Conservation (phyloP, 202 grass and related monocot genomes). For the Bolboschoenoplectus hybrid region DNA sequence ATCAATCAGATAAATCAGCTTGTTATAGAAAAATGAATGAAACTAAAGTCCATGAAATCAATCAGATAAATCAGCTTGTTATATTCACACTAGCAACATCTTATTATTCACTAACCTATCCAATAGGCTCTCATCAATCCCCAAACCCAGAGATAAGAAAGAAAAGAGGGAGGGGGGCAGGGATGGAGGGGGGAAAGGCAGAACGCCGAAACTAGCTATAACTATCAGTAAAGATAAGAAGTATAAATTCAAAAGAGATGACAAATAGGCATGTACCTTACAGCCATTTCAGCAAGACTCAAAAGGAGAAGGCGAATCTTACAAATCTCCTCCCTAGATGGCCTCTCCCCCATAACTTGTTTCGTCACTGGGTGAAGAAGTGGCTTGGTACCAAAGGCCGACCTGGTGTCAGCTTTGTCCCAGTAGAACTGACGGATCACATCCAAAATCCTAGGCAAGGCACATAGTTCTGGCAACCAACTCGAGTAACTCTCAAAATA, state of each 20-base stretch:
- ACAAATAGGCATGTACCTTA: constrained; percentile 49
- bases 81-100: constrained; percentile 1
- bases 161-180: neutral
- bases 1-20: neutral
- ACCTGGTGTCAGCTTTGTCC: constrained; percentile 64
- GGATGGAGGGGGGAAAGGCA: no score
- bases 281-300: constrained; percentile 93
- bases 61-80: neutral
- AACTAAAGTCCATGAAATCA: neutral
- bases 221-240: constrained; percentile 15
- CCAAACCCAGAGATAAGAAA: neutral
- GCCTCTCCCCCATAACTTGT: constrained; percentile 68
- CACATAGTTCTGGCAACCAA: constrained; percentile 71
- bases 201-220: neutral
- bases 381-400: constrained; percentile 60
- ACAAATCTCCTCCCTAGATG: constrained; percentile 68
- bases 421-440: constrained; percentile 76
- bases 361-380: constrained; percentile 66
- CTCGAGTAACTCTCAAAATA: constrained; percentile 83
- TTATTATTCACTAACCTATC: constrained; percentile 9
- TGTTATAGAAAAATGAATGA: neutral
- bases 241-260: neutral
- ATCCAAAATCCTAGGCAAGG: constrained; percentile 79
- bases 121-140: neutral
- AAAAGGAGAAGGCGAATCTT: constrained; percentile 90